A percentile compares a stretch with the other conserved stretches of the same genome.
These are phyloP conservation scores for Paulownia fortunei DNA, from an alignment of 257 asterid genomes.

Conservation along the genomic window DNA sequence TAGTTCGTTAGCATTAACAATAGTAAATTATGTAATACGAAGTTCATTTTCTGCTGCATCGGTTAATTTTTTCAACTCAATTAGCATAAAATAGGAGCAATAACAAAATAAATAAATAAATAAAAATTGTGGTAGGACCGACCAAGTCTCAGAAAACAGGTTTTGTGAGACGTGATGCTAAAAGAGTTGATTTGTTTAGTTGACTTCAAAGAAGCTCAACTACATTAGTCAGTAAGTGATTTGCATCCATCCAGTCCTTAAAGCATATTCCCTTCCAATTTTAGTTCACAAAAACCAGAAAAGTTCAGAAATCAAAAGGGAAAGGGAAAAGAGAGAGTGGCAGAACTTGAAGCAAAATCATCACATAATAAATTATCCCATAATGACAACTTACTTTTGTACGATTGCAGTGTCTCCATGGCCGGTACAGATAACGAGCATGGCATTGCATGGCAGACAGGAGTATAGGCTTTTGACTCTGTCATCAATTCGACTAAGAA, in stretches of 20 bases:
- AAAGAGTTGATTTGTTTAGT: neutral
- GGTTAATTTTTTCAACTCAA: neutral
- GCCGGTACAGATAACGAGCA: conserved; percentile 90
- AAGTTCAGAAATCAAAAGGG: neutral
- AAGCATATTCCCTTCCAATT: neutral
- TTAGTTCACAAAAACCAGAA: conserved; percentile 1
- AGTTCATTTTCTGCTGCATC: neutral
- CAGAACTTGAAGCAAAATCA: conserved; percentile 18
- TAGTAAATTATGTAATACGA: neutral
- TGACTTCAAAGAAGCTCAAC: neutral
- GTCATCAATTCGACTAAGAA: conserved; percentile 67
- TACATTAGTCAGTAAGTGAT: neutral
- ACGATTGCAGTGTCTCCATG: conserved; percentile 94
- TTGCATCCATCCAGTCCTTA: too few relatives aligned
- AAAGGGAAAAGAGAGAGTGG: neutral
- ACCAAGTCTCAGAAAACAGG: neutral
- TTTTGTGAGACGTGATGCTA: too few relatives aligned
- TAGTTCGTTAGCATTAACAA: neutral
- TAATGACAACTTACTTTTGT: conserved; percentile 62
- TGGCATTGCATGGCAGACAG: conserved; percentile 72
- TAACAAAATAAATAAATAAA: neutral
- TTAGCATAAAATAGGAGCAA: neutral
- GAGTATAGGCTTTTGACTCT: conserved; percentile 71
- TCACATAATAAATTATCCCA: neutral
- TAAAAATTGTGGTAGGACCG: too few relatives aligned